Evolutionary conservation across 257 asterid species (phyloP), one percentile per base, ranked within the genome.

Genomic region (Leptodermis oblonga): DNA sequence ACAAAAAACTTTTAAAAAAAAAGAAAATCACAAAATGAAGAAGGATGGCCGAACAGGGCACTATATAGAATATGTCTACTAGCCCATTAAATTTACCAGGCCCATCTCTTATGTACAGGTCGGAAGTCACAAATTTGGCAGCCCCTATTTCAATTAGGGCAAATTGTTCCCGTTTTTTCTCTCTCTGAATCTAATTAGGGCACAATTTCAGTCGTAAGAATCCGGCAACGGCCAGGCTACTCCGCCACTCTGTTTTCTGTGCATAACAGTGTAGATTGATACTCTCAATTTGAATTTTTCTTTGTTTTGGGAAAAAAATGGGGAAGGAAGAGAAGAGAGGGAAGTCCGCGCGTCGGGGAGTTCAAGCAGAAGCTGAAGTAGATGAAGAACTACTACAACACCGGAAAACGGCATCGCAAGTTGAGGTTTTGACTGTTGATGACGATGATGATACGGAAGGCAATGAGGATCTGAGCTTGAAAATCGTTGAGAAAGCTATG

Each of bases 391-490:
- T 84, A 67, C 80, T 75, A 41, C 66, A 42, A 22, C 73, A 74
- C 64, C 74, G 62, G 71, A 63, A 78, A 56, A 59, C 65, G 62
- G 30, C 51, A 17, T 12, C 31, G 12, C 65, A 76, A 41, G 3
- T 13, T 61, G 80, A 43, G 39, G 69, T 71, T 26, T 62, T 37
- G 13, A 71, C 34, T 55, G 74, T 65, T n/a, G 87, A 79, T 1
- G 70, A 48, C n/a, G 77, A 71, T 12, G 81, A 86, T 20, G 93
- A 88, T 39, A 85, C 53, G 7, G 98, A 88, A 78, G 97, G 94
- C 6, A 87, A 90, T 64, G 98, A 84, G 51, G 98, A 93, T 71
- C 85, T 90, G 41, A 93, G 92, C 70, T 85, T 86, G 79, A 86
- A 80, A 81, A 86, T 93, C 28, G 85, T 93, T 36, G 84, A 83